Evolutionary conservation across 805 yeast species (phyloP).

Genomic region (Saccharomycopsis microspora): DNA sequence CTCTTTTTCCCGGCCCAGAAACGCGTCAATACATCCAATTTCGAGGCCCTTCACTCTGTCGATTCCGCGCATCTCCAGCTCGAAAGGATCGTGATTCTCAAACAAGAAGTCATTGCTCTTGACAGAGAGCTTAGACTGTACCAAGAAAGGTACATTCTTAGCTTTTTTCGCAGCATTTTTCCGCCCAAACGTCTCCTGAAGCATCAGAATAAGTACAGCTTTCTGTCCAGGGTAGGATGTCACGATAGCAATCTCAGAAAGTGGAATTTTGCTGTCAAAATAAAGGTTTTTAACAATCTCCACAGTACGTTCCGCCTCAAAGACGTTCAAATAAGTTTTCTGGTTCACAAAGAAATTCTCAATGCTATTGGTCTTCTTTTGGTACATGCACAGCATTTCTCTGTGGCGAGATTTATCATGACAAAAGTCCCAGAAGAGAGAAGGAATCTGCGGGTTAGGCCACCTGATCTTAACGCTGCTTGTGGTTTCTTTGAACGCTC

Average conservation of each 20-base stretch:
- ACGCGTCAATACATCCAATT: conserved; percentile 29
- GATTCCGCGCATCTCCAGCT: conserved; percentile 24
- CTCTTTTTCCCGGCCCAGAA: conserved; percentile 34
- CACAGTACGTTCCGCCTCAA: conserved; percentile 7
- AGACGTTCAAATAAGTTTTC: conserved; percentile 12
- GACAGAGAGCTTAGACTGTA: conserved; percentile 2
- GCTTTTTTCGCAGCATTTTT: background rate
- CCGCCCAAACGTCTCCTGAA: conserved; percentile 8
- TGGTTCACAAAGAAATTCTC: conserved; percentile 16
- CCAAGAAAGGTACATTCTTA: background rate
- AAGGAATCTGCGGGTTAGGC: conserved; percentile 42
- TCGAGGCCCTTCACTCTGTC: conserved; percentile 27
- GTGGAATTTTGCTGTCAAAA: conserved; percentile 36
- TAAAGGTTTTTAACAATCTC: conserved; percentile 29
- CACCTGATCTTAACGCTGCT: conserved; percentile 22
- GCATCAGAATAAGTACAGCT: conserved; percentile 17
- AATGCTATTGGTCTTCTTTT: conserved; percentile 17
- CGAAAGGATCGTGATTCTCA: conserved; percentile 16
- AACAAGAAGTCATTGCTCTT: conserved; percentile 12
- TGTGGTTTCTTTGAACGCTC: conserved; percentile 21
- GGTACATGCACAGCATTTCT: conserved; percentile 40
- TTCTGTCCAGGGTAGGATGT: conserved; percentile 57
- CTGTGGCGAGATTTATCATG: conserved; percentile 20
- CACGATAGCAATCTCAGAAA: conserved; percentile 45
- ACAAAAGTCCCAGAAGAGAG: conserved; percentile 48